A percentile compares a stretch with the other conserved stretches of the same genome.
These are phyloP conservation scores for Leptomonas pyrrhocoris DNA, from an alignment of 208 protist genomes.

Conservation along the genomic window DNA sequence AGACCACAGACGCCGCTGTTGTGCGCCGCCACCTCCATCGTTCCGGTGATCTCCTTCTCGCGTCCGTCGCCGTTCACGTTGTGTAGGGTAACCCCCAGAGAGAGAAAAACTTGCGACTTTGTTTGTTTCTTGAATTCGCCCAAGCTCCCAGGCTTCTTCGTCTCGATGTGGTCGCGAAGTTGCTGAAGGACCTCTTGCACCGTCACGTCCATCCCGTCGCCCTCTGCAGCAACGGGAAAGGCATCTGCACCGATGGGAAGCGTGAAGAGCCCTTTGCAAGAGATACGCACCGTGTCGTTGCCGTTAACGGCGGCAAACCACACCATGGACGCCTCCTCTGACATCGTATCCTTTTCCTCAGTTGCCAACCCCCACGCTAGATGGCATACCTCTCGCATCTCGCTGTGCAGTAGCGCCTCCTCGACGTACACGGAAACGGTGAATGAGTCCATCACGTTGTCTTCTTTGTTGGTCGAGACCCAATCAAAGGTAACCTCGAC, in stretches of 20 bases:
- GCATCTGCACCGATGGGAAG: conserved; percentile 15
- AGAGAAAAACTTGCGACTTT: conserved; percentile 21
- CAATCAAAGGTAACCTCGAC: conserved; percentile 43
- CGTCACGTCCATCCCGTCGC: conserved; percentile 36
- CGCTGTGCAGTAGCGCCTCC: conserved; percentile 45
- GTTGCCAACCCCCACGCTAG: conserved; percentile 28
- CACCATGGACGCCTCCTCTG: conserved; percentile 21
- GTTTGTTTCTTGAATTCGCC: conserved; percentile 19
- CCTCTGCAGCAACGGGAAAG: conserved; percentile 11
- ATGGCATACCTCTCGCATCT: conserved; percentile 52
- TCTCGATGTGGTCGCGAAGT: conserved; percentile 26
- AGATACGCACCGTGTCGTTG: conserved; percentile 27
- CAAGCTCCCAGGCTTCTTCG: conserved; percentile 23
- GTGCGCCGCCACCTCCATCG: conserved; percentile 33
- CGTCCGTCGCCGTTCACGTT: conserved; percentile 27
- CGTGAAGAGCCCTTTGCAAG: conserved; percentile 28
- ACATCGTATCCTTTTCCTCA: conserved; percentile 40
- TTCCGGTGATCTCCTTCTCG: conserved; percentile 27
- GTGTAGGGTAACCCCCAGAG: conserved; percentile 28
- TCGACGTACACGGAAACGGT: conserved; percentile 39
- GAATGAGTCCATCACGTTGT: conserved; percentile 21
- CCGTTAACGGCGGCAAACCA: conserved; percentile 52
- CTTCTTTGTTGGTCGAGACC: conserved; percentile 16
- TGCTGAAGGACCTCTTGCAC: conserved; percentile 32
- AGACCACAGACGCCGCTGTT: conserved; percentile 76